Base-by-base conservation (phyloP, 352 stramenopile genomes). In the Pythium folliculosum region DNA sequence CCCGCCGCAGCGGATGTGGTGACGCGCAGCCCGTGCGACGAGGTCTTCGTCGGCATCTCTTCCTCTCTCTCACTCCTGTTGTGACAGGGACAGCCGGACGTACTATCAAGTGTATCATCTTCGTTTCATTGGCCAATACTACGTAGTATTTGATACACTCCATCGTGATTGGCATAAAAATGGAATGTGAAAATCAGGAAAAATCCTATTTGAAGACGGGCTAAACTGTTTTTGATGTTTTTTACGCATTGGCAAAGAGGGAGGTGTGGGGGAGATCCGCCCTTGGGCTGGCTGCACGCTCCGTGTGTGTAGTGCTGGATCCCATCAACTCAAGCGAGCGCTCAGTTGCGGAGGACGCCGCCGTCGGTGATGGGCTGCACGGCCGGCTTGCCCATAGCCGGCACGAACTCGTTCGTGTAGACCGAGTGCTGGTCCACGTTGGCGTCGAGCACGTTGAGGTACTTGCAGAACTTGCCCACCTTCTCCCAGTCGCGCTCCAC, bases 391-490 rank as follows among this genome's bases (percentile, higher is more conserved):
- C 76, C 76, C 76, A 83, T 83, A 47, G 76, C 59, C 9, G 76
- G 76, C 35, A 83, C 76, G 30, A 83, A 75, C 52, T 83, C 76
- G 71, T 83, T 83, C 48, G 73, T 76, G 71, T 78, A 83, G n/a
- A 83, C 76, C 58, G 76, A 78, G 73, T 83, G 71, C 67, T 83
- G 76, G 73, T 83, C 71, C 19, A 83, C 71, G 8, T 60, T 60
- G 38, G 64, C 69, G 63, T 83, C 76, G 45, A 83, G 67, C 47
- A 83, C 76, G 38, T 83, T 72, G 17, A 83, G 61, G 69, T 83
- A 83, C 71, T 83, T 83, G 69, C 76, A 83, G 59, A 83, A 83
- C 51, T 75, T 77, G 71, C 76, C 76, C 16, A 83, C 76, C 57
- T 83, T 83, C 59, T 81, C 73, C 76, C 76, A 83, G 69, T 83